Conservation (phyloP, 164 flowering plant species). For the Sedum album region DNA sequence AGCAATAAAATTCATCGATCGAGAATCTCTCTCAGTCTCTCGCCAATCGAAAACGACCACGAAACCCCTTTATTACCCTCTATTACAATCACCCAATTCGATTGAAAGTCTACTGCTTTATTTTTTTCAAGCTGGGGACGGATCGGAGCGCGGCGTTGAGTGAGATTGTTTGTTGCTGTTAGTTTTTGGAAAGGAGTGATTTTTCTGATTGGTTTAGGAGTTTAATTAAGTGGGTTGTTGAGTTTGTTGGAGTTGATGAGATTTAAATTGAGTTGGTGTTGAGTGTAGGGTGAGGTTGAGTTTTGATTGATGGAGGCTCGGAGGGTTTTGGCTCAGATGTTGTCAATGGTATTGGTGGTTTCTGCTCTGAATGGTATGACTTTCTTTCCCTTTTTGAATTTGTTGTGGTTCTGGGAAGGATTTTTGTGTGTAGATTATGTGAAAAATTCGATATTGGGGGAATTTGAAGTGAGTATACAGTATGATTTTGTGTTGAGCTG, state of each 20-base stretch:
- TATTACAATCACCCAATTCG: not conserved
- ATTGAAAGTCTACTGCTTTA: not conserved
- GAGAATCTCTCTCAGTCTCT: not conserved
- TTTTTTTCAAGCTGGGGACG: not conserved
- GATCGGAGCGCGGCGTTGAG: not conserved
- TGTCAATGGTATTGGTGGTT: not conserved
- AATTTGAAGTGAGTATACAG: no score
- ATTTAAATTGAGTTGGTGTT: not conserved
- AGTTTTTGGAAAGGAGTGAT: conserved; percentile 1
- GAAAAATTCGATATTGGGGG: not conserved
- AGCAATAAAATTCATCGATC: not conserved
- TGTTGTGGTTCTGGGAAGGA: no score
- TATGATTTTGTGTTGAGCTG: no score
- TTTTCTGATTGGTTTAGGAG: not conserved
- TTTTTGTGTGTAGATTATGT: not conserved
- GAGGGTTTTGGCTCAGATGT: no score
- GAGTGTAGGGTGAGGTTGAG: no score
- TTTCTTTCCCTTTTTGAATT: not conserved
- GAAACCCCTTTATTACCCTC: no score
- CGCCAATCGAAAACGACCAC: not conserved
- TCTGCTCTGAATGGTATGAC: not conserved
- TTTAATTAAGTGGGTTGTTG: not conserved
- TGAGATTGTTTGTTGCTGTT: not conserved
- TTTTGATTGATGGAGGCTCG: not conserved
- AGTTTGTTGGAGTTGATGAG: not conserved